Conservation (phyloP, 2,329 filamentous ascomycete genomes). For the Cercospora berteroae region DNA sequence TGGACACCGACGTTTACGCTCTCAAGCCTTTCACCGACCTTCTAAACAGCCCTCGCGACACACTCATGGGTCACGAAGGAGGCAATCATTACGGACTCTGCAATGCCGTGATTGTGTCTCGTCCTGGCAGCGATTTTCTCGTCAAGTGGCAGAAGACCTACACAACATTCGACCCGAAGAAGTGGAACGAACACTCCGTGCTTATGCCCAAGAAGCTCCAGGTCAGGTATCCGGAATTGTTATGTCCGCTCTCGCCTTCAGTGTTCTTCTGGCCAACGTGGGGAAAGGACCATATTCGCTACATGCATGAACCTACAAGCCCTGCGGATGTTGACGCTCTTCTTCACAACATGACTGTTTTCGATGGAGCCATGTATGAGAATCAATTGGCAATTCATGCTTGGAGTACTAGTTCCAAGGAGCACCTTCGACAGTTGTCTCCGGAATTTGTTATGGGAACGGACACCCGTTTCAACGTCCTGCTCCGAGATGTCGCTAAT, state of each 20-base stretch:
- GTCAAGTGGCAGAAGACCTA: slow-evolving; percentile 17
- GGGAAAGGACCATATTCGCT: slow-evolving; percentile 10
- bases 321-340: not conserved
- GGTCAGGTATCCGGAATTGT: slow-evolving; percentile 8
- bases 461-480: not conserved
- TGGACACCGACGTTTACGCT: slow-evolving; percentile 22
- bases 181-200: slow-evolving; percentile 21
- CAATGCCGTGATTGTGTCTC: slow-evolving; percentile 21
- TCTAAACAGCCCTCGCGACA: slow-evolving; percentile 12
- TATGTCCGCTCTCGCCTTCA: slow-evolving; percentile 19
- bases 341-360: slow-evolving; percentile 4
- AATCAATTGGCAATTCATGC: slow-evolving; percentile 19
- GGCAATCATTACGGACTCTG: slow-evolving; percentile 21
- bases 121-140: slow-evolving; percentile 18
- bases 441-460: not conserved
- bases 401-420: not conserved
- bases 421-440: not conserved
- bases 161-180: slow-evolving; percentile 9
- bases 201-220: slow-evolving; percentile 15
- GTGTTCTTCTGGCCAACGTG: slow-evolving; percentile 23
- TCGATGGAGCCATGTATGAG: slow-evolving; percentile 18
- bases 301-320: slow-evolving; percentile 16
- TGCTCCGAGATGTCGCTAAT: not conserved
- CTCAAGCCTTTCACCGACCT: slow-evolving; percentile 19
- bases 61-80: slow-evolving; percentile 23